Percentiles rank a stretch among this genome's conserved stretches.
These are phyloP conservation scores for Sclerotinia minor DNA, from an alignment of 2,329 filamentous ascomycete genomes.

Conservation along the genomic window DNA sequence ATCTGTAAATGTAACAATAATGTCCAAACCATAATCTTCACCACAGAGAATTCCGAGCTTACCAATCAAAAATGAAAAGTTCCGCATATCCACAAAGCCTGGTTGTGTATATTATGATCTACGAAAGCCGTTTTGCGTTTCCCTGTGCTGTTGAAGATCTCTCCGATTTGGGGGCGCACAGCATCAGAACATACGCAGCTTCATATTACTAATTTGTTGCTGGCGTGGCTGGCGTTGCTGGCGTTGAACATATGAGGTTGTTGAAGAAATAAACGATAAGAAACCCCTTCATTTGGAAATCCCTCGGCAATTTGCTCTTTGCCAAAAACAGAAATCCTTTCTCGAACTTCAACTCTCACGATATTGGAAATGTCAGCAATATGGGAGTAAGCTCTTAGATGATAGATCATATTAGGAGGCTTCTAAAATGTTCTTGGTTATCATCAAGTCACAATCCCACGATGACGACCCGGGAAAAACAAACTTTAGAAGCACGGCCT, in stretches of 20 bases:
- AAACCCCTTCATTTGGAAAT: background rate
- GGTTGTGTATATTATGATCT: slow-evolving; percentile 21
- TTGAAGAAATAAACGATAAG: background rate
- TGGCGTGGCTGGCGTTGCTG: background rate
- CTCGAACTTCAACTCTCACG: background rate
- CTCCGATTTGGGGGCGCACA: slow-evolving; percentile 12
- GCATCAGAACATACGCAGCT: slow-evolving; percentile 11
- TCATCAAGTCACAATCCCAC: background rate
- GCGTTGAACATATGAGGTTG: no score
- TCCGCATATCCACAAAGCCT: background rate
- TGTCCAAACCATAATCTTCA: background rate
- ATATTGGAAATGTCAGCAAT: background rate
- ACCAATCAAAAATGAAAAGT: background rate
- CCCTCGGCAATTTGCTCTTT: background rate
- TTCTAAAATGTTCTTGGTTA: background rate
- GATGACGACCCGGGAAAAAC: background rate
- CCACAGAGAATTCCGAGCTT: slow-evolving; percentile 2
- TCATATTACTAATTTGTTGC: slow-evolving; percentile 4
- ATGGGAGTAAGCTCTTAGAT: background rate
- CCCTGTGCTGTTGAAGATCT: slow-evolving; percentile 4
- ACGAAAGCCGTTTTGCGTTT: slow-evolving; percentile 18
- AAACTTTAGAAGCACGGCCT: background rate
- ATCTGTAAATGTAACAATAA: background rate
- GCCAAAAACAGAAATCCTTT: background rate
- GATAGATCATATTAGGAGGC: background rate